These are phyloP conservation scores for Wickerhamiella musiphila DNA, from an alignment of 805 yeast genomes.

Conservation along the genomic window DNA sequence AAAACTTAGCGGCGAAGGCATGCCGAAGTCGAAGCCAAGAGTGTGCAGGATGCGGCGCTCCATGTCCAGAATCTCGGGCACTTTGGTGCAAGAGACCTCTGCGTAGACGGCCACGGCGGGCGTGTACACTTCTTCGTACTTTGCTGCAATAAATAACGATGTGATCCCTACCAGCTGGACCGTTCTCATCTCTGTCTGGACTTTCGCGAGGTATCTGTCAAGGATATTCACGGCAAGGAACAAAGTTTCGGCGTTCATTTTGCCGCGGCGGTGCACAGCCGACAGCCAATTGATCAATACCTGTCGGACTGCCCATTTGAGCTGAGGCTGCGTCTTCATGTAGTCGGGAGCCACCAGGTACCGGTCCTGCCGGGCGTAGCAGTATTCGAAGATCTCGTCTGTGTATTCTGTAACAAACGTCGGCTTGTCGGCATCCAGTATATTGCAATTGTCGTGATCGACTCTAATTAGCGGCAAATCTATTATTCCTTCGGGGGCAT, in stretches of 20 bases:
- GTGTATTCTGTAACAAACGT: conserved; percentile 90
- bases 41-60: conserved; percentile 63
- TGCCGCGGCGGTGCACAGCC: conserved; percentile 70
- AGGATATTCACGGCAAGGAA: conserved; percentile 67
- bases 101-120: conserved; percentile 78
- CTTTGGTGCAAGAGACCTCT: conserved; percentile 74
- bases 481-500: no score
- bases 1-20: conserved; percentile 83
- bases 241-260: conserved; percentile 72
- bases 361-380: conserved; percentile 51
- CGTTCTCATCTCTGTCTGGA: conserved; percentile 57
- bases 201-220: conserved; percentile 71
- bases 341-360: conserved; percentile 49
- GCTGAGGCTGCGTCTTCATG: conserved; percentile 40
- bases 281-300: conserved; percentile 88
- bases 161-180: conserved; percentile 78
- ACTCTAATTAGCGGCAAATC: neutral
- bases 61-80: conserved; percentile 62
- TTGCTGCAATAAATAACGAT: conserved; percentile 74
- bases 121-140: conserved; percentile 78
- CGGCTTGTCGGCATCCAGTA: conserved; percentile 26
- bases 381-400: conserved; percentile 64
- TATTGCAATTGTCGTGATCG: conserved; percentile 20
- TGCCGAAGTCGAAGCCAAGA: conserved; percentile 56
- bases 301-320: conserved; percentile 62